phyloP scores from a whole-genome alignment of 352 stramenopile species.

The Thalassiosira pacifica region DNA sequence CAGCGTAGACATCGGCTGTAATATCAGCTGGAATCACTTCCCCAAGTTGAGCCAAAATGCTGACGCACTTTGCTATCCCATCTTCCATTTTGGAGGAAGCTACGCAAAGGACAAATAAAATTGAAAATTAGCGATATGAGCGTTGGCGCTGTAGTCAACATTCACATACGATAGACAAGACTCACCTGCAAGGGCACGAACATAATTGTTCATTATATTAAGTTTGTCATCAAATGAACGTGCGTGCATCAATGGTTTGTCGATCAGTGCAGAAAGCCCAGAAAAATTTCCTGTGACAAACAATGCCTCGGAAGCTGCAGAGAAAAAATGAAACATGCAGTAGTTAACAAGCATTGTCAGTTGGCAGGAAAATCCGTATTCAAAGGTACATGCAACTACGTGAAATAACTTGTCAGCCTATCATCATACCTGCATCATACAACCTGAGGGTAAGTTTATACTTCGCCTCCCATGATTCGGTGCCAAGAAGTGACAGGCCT shows the following conservation, averaged over 20 bases:
- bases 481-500: conserved; percentile 59
- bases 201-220: conserved; percentile 53
- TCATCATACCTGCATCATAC: conserved; percentile 53
- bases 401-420: too few relatives aligned
- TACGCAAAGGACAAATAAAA: not conserved
- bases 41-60: conserved; percentile 65
- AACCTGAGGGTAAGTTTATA: conserved; percentile 65
- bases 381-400: too few relatives aligned
- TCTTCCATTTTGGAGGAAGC: conserved; percentile 30
- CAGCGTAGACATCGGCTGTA: conserved; percentile 18
- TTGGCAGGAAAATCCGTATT: too few relatives aligned
- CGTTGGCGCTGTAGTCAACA: too few relatives aligned
- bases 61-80: conserved; percentile 60
- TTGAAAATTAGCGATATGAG: too few relatives aligned
- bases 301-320: conserved; percentile 46
- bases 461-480: conserved; percentile 55
- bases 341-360: too few relatives aligned
- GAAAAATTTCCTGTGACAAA: conserved; percentile 60
- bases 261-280: conserved; percentile 24
- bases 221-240: conserved; percentile 59
- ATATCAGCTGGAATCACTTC: conserved; percentile 64
- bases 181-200: conserved; percentile 41
- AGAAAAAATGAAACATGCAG: conserved; percentile 7
- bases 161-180: not conserved
- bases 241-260: conserved; percentile 42